phyloP scores from a whole-genome alignment of 805 yeast species.

The Wickerhamomyces bovis region DNA sequence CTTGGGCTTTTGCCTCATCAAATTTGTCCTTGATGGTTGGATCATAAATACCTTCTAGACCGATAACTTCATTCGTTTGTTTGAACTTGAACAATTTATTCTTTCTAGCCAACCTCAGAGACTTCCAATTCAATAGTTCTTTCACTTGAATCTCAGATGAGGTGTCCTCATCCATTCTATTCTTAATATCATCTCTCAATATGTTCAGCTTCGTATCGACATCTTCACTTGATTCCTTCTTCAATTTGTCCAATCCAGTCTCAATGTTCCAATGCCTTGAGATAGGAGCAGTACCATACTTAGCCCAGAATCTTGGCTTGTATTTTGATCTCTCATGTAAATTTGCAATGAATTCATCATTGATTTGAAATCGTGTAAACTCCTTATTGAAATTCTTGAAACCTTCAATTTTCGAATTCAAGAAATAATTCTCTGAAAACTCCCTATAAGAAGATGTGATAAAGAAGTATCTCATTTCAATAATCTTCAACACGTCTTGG shows the following conservation, averaged over 20 bases:
- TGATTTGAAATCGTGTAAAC: conserved; percentile 2
- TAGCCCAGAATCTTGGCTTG: conserved; percentile 18
- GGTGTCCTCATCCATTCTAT: conserved; percentile 2
- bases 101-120: conserved; percentile 34
- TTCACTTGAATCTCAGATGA: background rate
- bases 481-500: background rate
- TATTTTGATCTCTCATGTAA: conserved; percentile 4
- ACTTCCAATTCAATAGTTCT: conserved; percentile 35
- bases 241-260: conserved; percentile 33
- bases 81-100: conserved; percentile 31
- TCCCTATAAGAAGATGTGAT: background rate
- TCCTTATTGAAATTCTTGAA: conserved; percentile 5
- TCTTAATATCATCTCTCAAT: conserved; percentile 2
- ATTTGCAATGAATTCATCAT: conserved; percentile 2
- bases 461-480: conserved; percentile 5
- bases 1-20: conserved; percentile 9
- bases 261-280: conserved; percentile 33
- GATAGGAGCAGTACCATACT: conserved; percentile 18
- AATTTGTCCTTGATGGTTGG: conserved; percentile 14
- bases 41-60: conserved; percentile 35
- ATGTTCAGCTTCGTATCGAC: conserved; percentile 1
- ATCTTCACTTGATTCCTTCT: conserved; percentile 8
- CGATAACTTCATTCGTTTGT: conserved; percentile 29
- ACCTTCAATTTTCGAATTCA: conserved; percentile 5
- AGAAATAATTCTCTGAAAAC: conserved; percentile 3